A percentile compares a stretch with the other conserved stretches of the same genome.
Evolutionary conservation across 495 filamentous ascomycete species (phyloP).

Genomic region (Geoglossum glabrum): DNA sequence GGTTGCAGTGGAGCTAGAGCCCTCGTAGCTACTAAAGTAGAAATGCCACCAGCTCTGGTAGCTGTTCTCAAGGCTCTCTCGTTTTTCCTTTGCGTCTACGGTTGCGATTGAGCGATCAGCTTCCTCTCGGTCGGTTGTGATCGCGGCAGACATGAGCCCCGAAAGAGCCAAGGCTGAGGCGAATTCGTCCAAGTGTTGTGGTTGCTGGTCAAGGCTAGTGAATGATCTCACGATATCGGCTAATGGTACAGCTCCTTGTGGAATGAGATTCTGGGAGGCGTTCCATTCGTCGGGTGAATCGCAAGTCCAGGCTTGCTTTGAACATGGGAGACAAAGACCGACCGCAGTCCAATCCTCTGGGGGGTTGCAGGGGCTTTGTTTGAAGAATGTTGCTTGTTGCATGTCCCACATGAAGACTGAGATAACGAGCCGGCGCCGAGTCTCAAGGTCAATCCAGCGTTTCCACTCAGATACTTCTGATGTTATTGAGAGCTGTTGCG

Average conservation of each 20-base stretch:
- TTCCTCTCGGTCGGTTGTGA: background rate
- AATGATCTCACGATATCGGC: background rate
- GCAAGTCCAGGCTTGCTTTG: background rate
- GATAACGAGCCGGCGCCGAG: background rate
- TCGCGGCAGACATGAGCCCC: background rate
- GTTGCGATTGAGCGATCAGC: background rate
- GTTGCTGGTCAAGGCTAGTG: background rate
- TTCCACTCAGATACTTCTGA: background rate
- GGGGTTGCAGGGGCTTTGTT: background rate
- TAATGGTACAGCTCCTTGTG: background rate
- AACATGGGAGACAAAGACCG: background rate
- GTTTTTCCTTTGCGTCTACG: background rate
- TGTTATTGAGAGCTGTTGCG: background rate
- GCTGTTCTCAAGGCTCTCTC: background rate
- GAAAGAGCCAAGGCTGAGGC: background rate
- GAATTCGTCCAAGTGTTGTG: background rate
- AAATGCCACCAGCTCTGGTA: background rate
- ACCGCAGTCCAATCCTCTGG: background rate
- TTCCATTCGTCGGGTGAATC: background rate
- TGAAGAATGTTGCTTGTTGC: background rate
- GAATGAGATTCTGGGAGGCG: background rate
- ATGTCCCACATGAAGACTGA: slow-evolving; percentile 1
- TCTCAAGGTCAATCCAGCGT: background rate
- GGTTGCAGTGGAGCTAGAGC: background rate
- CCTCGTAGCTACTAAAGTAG: background rate